These are phyloP conservation scores for Puya raimondii DNA, from an alignment of 176 grass and related monocot species.

Conservation along the genomic window DNA sequence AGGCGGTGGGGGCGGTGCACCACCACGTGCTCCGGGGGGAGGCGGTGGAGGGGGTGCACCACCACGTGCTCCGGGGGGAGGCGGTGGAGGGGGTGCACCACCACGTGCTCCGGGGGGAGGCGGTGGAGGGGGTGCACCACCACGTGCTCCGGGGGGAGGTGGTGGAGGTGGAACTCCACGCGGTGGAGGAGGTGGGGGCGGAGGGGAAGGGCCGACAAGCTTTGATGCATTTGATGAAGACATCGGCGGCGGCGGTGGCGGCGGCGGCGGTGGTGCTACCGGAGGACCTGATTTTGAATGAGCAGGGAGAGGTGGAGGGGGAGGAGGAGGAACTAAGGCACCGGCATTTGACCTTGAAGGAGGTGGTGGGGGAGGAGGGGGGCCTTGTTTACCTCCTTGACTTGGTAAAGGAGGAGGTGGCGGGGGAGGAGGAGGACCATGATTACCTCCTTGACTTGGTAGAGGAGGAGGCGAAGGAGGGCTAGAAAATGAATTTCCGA, in stretches of 20 bases:
- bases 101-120: not conserved
- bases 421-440: conserved; percentile 32
- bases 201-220: conserved; percentile 14
- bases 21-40: not conserved
- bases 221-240: too few species aligned
- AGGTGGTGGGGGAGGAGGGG: conserved; percentile 27
- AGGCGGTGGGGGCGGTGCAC: conserved; percentile 9
- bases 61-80: conserved; percentile 1
- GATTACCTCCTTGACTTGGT: too few species aligned
- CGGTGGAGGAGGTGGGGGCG: not conserved
- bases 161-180: not conserved
- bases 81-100: not conserved
- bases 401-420: conserved; percentile 19
- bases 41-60: not conserved
- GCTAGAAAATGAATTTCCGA: too few species aligned
- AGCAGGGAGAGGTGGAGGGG: too few species aligned
- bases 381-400: not conserved
- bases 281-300: too few species aligned
- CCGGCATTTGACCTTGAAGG: not conserved
- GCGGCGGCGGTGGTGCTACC: conserved; percentile 20
- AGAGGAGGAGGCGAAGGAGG: not conserved
- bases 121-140: conserved; percentile 1
- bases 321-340: conserved; percentile 15
- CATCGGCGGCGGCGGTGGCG: conserved; percentile 5
- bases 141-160: not conserved